phyloP scores from a whole-genome alignment of 768 basidiomycete species.

The Leccinum disarticulatum region DNA sequence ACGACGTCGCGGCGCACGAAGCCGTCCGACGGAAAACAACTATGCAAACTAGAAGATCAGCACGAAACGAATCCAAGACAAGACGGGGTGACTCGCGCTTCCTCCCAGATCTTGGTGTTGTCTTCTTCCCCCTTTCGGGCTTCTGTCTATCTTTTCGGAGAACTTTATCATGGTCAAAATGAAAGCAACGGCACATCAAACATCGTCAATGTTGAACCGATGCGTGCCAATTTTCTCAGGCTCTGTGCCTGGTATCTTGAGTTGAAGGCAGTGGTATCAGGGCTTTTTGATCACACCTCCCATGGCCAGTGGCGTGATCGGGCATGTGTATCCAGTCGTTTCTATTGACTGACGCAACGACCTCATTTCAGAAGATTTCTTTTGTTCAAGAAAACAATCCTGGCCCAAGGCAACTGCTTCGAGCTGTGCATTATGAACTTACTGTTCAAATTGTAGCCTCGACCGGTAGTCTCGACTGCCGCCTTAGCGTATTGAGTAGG shows the following conservation, averaged over 20 bases:
- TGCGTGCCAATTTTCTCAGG: too few relatives aligned
- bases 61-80: conserved; percentile 3
- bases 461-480: too few relatives aligned
- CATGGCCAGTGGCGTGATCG: too few relatives aligned
- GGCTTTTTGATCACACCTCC: too few relatives aligned
- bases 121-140: conserved; percentile 30
- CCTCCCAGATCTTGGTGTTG: conserved; percentile 49
- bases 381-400: background rate
- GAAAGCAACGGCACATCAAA: conserved; percentile 34
- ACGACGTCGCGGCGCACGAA: background rate
- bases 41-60: conserved; percentile 14
- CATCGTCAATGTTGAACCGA: too few relatives aligned
- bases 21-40: background rate
- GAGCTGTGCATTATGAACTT: too few relatives aligned
- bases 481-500: too few relatives aligned
- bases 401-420: background rate
- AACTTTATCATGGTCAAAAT: too few relatives aligned
- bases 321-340: background rate
- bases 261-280: too few relatives aligned
- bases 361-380: background rate
- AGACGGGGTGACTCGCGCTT: conserved; percentile 51
- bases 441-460: too few relatives aligned
- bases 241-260: too few relatives aligned
- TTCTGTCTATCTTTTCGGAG: too few relatives aligned
- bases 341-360: background rate